Base-by-base conservation (phyloP, 306 rosid genomes). In the Benincasa hispida region DNA sequence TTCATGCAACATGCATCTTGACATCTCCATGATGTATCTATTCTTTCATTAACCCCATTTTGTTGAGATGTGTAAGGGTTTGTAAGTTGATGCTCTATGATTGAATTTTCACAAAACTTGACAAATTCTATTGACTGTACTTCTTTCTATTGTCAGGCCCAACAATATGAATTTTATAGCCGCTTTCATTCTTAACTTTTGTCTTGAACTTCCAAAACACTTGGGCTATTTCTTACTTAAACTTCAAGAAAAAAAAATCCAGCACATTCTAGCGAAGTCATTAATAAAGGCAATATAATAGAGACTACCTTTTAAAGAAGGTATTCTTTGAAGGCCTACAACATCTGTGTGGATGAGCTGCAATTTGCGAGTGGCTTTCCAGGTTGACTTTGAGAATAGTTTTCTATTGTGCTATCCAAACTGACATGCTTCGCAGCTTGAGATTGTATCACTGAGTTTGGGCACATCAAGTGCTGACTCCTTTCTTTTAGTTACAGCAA, bases 51-150 rank as follows among this genome's bases (percentile, higher is more conserved):
- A 7, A 67, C 76, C 13, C 76, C 41, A 37, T 66, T 78, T 69
- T 78, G 67, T 51, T 78, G 81, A n/a, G 67, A 51, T 4, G 60
- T 65, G 15, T 78, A 78, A 50, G 56, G 67, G 2, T 57, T 30
- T 3, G 28, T n/a, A n/a, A n/a, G n/a, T n/a, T n/a, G n/a, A n/a
- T n/a, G n/a, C n/a, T n/a, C n/a, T n/a, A n/a, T n/a, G 51, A 54
- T 27, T n/a, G 17, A 2, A 15, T 59, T 39, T 37, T 58, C 35
- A 79, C 9, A 50, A n/a, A n/a, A n/a, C n/a, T n/a, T n/a, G n/a
- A n/a, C n/a, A n/a, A n/a, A n/a, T n/a, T n/a, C n/a, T n/a, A n/a
- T n/a, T n/a, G n/a, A n/a, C 59, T 54, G 30, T 34, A 55, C 25
- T 78, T 48, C 15, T 69, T 42, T 8, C 54, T 65, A 37, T n/a